Conservation (phyloP, 495 filamentous ascomycete genomes). For the Xylaria palmicola region DNA sequence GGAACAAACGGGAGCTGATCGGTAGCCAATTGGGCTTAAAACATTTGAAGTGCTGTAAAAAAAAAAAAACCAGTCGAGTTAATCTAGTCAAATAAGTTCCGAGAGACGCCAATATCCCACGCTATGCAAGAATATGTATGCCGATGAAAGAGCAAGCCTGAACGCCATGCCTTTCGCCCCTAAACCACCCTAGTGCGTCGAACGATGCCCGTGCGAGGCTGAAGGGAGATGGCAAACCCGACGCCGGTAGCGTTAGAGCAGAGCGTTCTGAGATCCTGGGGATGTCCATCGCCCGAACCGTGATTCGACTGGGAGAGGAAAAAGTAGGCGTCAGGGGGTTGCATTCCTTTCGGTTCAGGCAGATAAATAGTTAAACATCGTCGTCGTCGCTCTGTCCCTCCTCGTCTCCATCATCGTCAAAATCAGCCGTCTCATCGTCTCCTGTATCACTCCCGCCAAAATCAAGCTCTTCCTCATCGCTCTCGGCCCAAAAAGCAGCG, state of each 20-base stretch:
- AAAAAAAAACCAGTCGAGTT: neutral
- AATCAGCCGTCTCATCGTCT: conserved; percentile 56
- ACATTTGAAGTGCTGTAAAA: conserved; percentile 3
- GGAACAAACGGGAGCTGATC: neutral
- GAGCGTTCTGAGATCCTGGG: neutral
- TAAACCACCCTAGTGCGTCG: neutral
- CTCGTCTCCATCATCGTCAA: conserved; percentile 55
- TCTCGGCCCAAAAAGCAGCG: conserved; percentile 79
- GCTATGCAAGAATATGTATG: conserved; percentile 19
- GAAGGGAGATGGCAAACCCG: neutral
- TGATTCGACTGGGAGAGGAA: neutral
- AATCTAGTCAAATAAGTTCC: conserved; percentile 10
- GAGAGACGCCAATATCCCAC: conserved; percentile 15
- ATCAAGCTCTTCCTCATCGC: conserved; percentile 74
- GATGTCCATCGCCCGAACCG: too few species aligned
- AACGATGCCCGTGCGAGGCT: neutral
- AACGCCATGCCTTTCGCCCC: neutral
- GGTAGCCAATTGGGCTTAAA: neutral
- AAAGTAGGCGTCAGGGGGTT: neutral
- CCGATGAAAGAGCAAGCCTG: neutral
- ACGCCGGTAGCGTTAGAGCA: neutral
- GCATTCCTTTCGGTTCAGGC: neutral
- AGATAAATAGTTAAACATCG: conserved; percentile 30
- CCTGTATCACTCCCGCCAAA: conserved; percentile 73
- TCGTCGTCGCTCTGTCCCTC: conserved; percentile 43